phyloP scores from a whole-genome alignment of 2,329 filamentous ascomycete species.

The Fusarium sp. region DNA sequence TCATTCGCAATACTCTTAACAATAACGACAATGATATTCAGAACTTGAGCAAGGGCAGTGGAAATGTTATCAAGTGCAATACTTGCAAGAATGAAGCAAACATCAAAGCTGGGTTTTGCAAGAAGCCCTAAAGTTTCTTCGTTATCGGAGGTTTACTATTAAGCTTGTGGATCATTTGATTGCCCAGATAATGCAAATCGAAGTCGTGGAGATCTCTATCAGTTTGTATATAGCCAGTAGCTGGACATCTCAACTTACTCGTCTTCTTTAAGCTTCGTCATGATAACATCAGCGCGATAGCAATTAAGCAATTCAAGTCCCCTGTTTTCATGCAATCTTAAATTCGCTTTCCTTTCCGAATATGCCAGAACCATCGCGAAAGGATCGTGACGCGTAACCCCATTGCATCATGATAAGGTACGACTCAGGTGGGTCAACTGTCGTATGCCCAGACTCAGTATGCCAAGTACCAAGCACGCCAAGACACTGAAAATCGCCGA shows the following conservation, averaged over 20 bases:
- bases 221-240: not conserved
- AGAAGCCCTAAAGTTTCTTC: not conserved
- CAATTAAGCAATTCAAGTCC: not conserved
- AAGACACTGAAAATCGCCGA: not conserved
- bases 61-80: slow-evolving; percentile 47
- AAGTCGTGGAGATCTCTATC: too few relatives aligned
- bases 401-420: not conserved
- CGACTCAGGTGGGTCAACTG: not conserved
- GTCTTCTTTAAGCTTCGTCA: not conserved
- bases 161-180: rapidly evolving
- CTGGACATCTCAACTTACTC: not conserved
- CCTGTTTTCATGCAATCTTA: not conserved
- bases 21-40: slow-evolving; percentile 47
- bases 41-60: slow-evolving; percentile 24
- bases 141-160: too few relatives aligned
- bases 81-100: slow-evolving; percentile 24
- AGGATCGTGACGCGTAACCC: not conserved
- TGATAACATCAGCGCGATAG: not conserved
- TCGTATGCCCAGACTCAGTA: slow-evolving; percentile 19
- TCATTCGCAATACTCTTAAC: slow-evolving; percentile 47
- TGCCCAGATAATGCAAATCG: rapidly evolving
- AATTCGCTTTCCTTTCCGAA: slow-evolving; percentile 1
- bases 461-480: not conserved
- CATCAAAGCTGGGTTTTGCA: slow-evolving; percentile 21
- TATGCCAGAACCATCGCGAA: not conserved